Evolutionary conservation across 2,329 filamentous ascomycete species (phyloP), one percentile per base, ranked within the genome.

Genomic region (Aspergillus thermomutatus): DNA sequence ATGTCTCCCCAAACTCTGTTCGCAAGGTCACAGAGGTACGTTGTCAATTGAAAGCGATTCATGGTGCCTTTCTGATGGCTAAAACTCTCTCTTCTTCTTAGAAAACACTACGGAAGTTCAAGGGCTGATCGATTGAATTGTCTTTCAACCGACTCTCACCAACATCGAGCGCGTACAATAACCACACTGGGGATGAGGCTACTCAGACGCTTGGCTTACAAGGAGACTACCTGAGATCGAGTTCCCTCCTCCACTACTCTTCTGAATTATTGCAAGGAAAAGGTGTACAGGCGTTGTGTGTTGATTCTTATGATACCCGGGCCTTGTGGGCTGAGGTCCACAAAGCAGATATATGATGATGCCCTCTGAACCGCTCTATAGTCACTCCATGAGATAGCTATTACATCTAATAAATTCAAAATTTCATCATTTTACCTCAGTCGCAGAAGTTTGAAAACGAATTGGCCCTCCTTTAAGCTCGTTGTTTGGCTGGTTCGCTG

Each of bases 11-110:
- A 2, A 86, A 86, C 67, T 89, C 87, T 60, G 83, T 96, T 50
- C 86, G 86, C 71, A 92, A 89, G 71, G 90, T 90, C 49, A 89
- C 90, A 2, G 85, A 88, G 72, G 89, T 91, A 77, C 59, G 84
- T 46, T 46, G 21, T 50, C 40, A 48, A 46, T 19, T 25, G 17
- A 8, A 19, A 14, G 34, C 11, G 6, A 28, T 45, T 50, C 47
- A 26, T 17, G 11, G 46, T 49, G 21, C 37, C 21, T 31, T 43
- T 26, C 58, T 63, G 40, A 62, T 54, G 51, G 25, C 21, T 48
- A 17, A 37, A 8, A 7, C 31, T 17, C 14, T 28, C 55, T 49
- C 40, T 52, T 27, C 14, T 56, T 41, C 21, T 53, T 61, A 89
- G 87, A 84, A 86, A 64, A 81, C 86, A 10, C 75, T 89, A 34